Conservation (phyloP, 179 eudicot genomes). For the Carnegiea gigantea region DNA sequence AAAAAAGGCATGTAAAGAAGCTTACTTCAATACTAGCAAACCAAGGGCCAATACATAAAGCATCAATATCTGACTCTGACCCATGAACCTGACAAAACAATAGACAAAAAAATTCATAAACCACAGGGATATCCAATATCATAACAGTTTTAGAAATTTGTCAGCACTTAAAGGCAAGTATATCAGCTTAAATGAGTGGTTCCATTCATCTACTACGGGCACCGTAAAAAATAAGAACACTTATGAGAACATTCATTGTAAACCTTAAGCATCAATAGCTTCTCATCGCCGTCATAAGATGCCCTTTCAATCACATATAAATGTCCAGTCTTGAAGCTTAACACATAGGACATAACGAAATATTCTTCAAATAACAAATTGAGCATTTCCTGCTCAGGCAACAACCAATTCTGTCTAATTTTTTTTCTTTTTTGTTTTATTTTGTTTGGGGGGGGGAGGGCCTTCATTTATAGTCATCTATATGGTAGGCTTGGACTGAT, state of each 20-base stretch:
- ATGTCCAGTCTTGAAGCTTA: too few relatives aligned
- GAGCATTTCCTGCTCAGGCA: too few relatives aligned
- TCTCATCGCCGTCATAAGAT: not conserved
- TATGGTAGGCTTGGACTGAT: too few relatives aligned
- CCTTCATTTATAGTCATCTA: not conserved
- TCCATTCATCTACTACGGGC: not conserved
- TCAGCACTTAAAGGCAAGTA: not conserved
- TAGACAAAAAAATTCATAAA: not conserved
- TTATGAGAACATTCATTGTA: not conserved
- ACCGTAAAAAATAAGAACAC: not conserved
- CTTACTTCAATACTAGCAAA: slow-evolving; percentile 60
- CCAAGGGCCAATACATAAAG: slow-evolving; percentile 60
- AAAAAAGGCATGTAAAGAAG: slow-evolving; percentile 2
- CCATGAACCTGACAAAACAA: slow-evolving; percentile 48
- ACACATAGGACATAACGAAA: too few relatives aligned
- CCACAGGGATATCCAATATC: not conserved
- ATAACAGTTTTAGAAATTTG: not conserved
- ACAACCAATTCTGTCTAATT: too few relatives aligned
- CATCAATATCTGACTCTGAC: slow-evolving; percentile 59
- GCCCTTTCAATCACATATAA: not conserved
- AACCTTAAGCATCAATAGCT: not conserved
- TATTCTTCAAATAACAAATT: too few relatives aligned
- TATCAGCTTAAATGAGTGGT: not conserved
- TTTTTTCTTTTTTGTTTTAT: too few relatives aligned
- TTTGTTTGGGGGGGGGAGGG: not conserved